phyloP scores from a whole-genome alignment of 1,139 yeast genomes.

The Protomyces inouyei region DNA sequence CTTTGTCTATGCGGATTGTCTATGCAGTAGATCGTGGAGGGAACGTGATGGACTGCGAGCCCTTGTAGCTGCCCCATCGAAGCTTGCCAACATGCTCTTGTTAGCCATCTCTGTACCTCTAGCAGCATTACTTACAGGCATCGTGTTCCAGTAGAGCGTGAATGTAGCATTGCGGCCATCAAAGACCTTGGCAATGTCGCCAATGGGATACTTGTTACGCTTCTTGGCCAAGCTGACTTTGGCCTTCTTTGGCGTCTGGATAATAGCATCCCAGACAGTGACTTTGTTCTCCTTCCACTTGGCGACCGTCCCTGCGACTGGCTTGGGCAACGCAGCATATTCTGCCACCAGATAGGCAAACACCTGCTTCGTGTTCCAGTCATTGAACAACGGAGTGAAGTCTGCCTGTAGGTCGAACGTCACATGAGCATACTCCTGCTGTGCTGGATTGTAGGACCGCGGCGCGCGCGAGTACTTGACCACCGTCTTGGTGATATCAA shows the following conservation, averaged over 20 bases:
- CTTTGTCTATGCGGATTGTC: neutral
- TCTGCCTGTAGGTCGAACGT: constrained; percentile 62
- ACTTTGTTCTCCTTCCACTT: constrained; percentile 51
- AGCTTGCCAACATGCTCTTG: constrained; percentile 63
- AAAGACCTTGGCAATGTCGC: constrained; percentile 59
- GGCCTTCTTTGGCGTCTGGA: constrained; percentile 57
- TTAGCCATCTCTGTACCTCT: neutral
- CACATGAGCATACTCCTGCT: constrained; percentile 74
- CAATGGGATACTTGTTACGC: constrained; percentile 74
- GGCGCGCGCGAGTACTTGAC: constrained; percentile 61
- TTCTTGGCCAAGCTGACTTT: constrained; percentile 41
- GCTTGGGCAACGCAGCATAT: neutral
- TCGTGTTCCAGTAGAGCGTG: constrained; percentile 82
- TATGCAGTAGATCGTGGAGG: constrained; percentile 17
- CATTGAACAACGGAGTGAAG: constrained; percentile 68
- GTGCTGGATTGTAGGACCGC: constrained; percentile 63
- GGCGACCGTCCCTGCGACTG: neutral
- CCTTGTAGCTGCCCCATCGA: constrained; percentile 39
- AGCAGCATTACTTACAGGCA: constrained; percentile 48
- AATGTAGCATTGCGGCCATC: constrained; percentile 60
- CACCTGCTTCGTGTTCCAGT: constrained; percentile 92
- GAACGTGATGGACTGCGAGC: constrained; percentile 27
- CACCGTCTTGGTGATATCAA: constrained; percentile 34
- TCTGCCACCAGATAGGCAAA: constrained; percentile 78
- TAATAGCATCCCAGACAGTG: constrained; percentile 86